Percentiles rank a stretch among this genome's conserved stretches.
Evolutionary conservation across 306 rosid genomes (phyloP).

Genomic region (Cucumis hystrix): DNA sequence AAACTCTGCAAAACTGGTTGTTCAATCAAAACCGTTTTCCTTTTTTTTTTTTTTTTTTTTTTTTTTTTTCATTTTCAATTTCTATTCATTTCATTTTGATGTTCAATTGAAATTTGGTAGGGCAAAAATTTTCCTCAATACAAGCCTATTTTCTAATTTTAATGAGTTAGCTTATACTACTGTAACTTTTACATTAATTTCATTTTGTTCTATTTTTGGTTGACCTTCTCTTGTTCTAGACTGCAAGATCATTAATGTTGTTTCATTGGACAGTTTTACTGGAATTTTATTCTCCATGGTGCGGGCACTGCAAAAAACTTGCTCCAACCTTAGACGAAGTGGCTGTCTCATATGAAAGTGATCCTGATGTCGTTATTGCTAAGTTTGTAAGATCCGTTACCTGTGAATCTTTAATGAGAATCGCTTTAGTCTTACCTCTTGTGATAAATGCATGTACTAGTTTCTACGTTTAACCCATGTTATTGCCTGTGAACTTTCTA

Average conservation of each 20-base stretch:
- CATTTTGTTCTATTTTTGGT: neutral
- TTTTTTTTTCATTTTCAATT: no score
- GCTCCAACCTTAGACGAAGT: conserved; percentile 93
- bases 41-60: neutral
- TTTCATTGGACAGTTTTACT: conserved; percentile 50
- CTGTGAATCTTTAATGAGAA: neutral
- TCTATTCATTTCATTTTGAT: neutral
- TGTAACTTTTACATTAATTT: neutral
- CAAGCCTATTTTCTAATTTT: neutral
- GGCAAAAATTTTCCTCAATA: neutral
- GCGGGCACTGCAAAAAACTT: conserved; percentile 84
- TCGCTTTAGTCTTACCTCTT: neutral
- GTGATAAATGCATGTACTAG: neutral
- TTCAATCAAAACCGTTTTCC: neutral
- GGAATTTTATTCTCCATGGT: conserved; percentile 96
- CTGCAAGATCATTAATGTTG: neutral
- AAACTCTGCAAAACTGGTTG: neutral
- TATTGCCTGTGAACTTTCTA: neutral
- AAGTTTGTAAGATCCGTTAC: conserved; percentile 49
- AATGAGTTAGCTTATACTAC: neutral
- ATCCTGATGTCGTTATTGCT: conserved; percentile 57
- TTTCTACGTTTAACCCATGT: neutral
- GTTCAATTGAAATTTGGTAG: neutral
- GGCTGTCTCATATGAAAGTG: conserved; percentile 55
- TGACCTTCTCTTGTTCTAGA: neutral